Evolutionary conservation across 2,329 filamentous ascomycete species (phyloP).

Genomic region (Fusarium guadeloupense): DNA sequence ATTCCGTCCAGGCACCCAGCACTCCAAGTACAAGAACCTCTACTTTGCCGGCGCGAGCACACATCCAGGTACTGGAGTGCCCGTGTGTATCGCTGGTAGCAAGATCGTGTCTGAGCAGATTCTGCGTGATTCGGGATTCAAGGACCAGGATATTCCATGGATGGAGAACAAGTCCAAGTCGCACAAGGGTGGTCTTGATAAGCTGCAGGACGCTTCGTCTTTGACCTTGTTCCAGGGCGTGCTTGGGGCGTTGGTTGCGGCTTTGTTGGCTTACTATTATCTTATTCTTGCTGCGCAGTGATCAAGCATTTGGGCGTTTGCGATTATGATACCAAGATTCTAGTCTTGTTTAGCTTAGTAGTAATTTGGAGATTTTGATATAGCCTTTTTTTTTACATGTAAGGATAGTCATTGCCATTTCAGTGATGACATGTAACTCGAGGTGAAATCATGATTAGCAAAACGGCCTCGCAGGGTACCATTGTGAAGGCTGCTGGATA

Average conservation of each 20-base stretch:
- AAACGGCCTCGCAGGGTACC: not conserved
- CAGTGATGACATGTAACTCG: not conserved
- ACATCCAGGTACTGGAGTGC: slow-evolving; percentile 80
- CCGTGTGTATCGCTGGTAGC: slow-evolving; percentile 75
- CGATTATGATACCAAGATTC: not conserved
- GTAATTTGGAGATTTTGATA: not conserved
- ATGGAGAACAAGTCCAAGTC: not conserved
- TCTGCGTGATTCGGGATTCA: slow-evolving; percentile 30
- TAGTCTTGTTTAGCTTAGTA: not conserved
- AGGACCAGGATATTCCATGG: slow-evolving; percentile 23
- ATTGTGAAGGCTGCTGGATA: not conserved
- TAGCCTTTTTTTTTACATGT: not conserved
- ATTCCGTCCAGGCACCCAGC: slow-evolving; percentile 69
- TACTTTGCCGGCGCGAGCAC: slow-evolving; percentile 81
- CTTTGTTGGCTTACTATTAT: slow-evolving; percentile 17
- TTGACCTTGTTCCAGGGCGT: slow-evolving; percentile 20
- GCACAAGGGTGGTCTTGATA: slow-evolving; percentile 14
- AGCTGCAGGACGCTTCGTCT: slow-evolving; percentile 10
- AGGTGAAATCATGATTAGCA: not conserved
- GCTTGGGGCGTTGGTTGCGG: slow-evolving; percentile 18
- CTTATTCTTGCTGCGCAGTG: slow-evolving; percentile 13
- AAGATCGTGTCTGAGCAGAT: slow-evolving; percentile 64
- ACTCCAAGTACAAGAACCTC: slow-evolving; percentile 58
- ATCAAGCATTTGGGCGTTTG: not conserved
- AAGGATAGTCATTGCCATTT: not conserved